A percentile compares a stretch with the other conserved stretches of the same genome.
Evolutionary conservation across 129 eudicot genomes (phyloP).

Genomic region (Rutidosis leptorrhynchoides): DNA sequence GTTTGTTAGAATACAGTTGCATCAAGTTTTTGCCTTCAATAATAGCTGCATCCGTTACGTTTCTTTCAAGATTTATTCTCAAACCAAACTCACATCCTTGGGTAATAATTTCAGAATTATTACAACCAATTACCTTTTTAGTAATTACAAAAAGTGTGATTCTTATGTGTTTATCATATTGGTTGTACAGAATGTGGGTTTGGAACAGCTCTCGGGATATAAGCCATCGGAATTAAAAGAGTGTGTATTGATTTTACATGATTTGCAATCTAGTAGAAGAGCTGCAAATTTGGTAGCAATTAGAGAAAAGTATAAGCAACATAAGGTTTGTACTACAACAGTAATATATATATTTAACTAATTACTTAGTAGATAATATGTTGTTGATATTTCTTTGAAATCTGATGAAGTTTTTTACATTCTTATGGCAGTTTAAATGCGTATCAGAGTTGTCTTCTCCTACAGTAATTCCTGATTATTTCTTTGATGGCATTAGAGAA

Average conservation of each 20-base stretch:
- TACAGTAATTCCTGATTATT: slow-evolving; percentile 41
- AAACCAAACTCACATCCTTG: slow-evolving; percentile 63
- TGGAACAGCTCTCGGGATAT: slow-evolving; percentile 54
- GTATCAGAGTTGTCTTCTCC: slow-evolving; percentile 55
- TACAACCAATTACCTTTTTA: neutral
- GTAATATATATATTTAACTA: neutral
- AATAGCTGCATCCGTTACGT: slow-evolving; percentile 77
- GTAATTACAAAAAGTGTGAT: neutral
- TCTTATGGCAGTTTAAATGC: slow-evolving; percentile 51
- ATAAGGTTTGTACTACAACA: slow-evolving; percentile 53
- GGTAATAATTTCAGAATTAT: slow-evolving; percentile 38
- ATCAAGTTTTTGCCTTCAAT: slow-evolving; percentile 71
- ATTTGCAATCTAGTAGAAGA: slow-evolving; percentile 56
- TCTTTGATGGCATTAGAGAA: slow-evolving; percentile 35
- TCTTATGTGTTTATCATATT: neutral
- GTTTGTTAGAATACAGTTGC: slow-evolving; percentile 74
- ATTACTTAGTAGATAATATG: neutral
- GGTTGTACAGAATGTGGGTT: slow-evolving; percentile 40
- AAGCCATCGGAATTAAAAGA: slow-evolving; percentile 58
- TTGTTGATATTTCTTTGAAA: slow-evolving; percentile 5
- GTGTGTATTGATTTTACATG: slow-evolving; percentile 63
- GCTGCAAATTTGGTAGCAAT: slow-evolving; percentile 54
- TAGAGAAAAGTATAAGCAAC: slow-evolving; percentile 67
- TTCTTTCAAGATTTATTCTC: slow-evolving; percentile 63
- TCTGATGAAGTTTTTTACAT: slow-evolving; percentile 1